These are phyloP conservation scores for Coemansia interrupta DNA, from an alignment of 192 early-diverging fungal genomes.

Conservation along the genomic window DNA sequence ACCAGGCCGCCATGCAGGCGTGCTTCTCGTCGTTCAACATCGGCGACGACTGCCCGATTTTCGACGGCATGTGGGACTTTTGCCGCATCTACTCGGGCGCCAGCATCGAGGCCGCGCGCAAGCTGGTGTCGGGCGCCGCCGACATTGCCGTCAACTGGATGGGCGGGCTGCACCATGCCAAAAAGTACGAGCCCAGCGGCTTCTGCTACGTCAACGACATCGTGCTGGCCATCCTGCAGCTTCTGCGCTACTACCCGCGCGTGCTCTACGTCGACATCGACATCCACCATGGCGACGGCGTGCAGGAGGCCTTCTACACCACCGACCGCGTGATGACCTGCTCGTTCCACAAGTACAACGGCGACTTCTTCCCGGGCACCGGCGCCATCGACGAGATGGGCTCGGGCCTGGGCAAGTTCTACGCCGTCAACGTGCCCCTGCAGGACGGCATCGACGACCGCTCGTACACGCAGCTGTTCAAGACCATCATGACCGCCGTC, in stretches of 20 bases:
- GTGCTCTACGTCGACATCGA: conserved; percentile 95
- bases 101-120: conserved; percentile 85
- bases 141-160: conserved; percentile 96
- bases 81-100: conserved; percentile 89
- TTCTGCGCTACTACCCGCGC: conserved; percentile 72
- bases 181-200: conserved; percentile 81
- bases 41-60: conserved; percentile 97
- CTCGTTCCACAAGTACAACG: conserved; percentile 93
- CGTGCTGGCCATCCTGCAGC: conserved; percentile 75
- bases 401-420: conserved; percentile 81
- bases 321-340: conserved; percentile 94
- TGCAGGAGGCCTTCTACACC: conserved; percentile 90
- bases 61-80: conserved; percentile 96
- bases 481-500: conserved; percentile 84
- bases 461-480: conserved; percentile 62
- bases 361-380: conserved; percentile 94
- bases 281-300: conserved; percentile 92
- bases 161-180: conserved; percentile 82
- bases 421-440: conserved; percentile 91
- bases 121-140: conserved; percentile 70
- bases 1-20: conserved; percentile 56
- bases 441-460: conserved; percentile 94
- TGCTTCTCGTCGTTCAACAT: conserved; percentile 78
- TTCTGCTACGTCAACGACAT: conserved; percentile 97
- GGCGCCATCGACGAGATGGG: conserved; percentile 89